Percentiles rank a stretch among this genome's conserved stretches.
Conservation (phyloP, 345 rosid genomes). For the Physaria fendleri region DNA sequence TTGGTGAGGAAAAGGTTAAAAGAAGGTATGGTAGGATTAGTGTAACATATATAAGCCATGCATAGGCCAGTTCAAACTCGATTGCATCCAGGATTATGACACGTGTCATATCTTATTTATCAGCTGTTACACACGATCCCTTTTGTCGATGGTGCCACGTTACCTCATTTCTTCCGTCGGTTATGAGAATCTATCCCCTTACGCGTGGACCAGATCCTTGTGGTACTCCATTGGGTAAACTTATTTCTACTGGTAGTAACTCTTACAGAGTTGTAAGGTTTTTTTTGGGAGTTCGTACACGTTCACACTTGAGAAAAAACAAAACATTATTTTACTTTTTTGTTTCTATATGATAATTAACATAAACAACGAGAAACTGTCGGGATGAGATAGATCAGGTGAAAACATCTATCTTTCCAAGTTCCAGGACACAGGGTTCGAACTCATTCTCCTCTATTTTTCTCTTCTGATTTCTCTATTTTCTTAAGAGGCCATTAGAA, state of each 20-base stretch:
- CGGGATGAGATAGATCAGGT: too few species aligned
- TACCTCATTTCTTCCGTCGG: conserved; percentile 14
- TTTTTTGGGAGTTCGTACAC: neutral
- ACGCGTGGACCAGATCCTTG: conserved; percentile 12
- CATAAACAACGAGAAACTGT: too few species aligned
- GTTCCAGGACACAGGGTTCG: too few species aligned
- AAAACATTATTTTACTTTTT: neutral
- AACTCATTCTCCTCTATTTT: too few species aligned
- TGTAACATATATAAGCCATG: conserved; percentile 51
- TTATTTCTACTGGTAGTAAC: conserved; percentile 21
- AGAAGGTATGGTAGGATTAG: conserved; percentile 28
- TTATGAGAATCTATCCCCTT: conserved; percentile 10
- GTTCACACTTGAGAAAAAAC: neutral
- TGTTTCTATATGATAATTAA: too few species aligned
- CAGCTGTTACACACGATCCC: conserved; percentile 29
- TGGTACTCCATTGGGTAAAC: conserved; percentile 2
- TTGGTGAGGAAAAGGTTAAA: conserved; percentile 25
- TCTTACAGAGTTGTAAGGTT: neutral
- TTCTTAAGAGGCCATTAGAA: too few species aligned
- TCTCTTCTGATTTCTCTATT: too few species aligned
- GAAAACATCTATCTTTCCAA: too few species aligned
- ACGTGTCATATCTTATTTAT: conserved; percentile 33
- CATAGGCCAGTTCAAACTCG: conserved; percentile 50
- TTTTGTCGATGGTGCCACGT: conserved; percentile 19
- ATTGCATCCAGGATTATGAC: conserved; percentile 29